These are phyloP conservation scores for Hortiboletus rubellus DNA, from an alignment of 1,284 basidiomycete genomes.

Conservation along the genomic window DNA sequence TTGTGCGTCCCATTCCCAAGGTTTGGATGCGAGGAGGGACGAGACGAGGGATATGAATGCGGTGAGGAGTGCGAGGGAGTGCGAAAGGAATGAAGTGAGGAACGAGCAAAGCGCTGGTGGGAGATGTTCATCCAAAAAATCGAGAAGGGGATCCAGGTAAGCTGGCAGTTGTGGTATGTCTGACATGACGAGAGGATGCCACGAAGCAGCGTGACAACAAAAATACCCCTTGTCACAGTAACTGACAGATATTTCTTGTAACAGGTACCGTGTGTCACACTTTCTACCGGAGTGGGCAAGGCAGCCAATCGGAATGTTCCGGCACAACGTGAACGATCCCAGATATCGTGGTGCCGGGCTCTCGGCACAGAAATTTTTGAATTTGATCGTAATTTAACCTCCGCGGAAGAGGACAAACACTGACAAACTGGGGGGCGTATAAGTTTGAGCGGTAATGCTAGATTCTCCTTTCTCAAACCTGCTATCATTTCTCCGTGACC, in stretches of 20 bases:
- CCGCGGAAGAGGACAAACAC: slow-evolving; percentile 32
- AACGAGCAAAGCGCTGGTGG: slow-evolving; percentile 57
- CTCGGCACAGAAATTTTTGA: slow-evolving; percentile 20
- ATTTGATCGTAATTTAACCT: slow-evolving; percentile 17
- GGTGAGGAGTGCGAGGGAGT: slow-evolving; percentile 52
- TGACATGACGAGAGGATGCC: slow-evolving; percentile 25
- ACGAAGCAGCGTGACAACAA: slow-evolving; percentile 23
- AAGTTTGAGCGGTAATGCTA: slow-evolving; percentile 33
- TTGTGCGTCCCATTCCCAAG: slow-evolving; percentile 64
- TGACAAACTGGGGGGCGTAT: slow-evolving; percentile 29
- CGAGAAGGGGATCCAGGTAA: slow-evolving; percentile 53
- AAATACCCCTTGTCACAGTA: slow-evolving; percentile 17
- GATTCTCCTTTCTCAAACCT: slow-evolving; percentile 31
- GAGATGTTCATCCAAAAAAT: slow-evolving; percentile 53
- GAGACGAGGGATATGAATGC: slow-evolving; percentile 48
- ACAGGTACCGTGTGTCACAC: slow-evolving; percentile 15
- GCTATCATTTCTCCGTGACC: slow-evolving; percentile 15
- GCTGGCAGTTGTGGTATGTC: slow-evolving; percentile 29
- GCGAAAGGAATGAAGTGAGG: slow-evolving; percentile 51
- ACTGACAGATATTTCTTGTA: slow-evolving; percentile 13
- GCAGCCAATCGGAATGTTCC: slow-evolving; percentile 32
- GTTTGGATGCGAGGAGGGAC: slow-evolving; percentile 49
- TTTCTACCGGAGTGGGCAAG: slow-evolving; percentile 1
- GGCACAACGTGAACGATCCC: slow-evolving; percentile 11
- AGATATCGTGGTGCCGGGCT: slow-evolving; percentile 10